Conservation (phyloP, 345 rosid species). For the Linum trigynum region DNA sequence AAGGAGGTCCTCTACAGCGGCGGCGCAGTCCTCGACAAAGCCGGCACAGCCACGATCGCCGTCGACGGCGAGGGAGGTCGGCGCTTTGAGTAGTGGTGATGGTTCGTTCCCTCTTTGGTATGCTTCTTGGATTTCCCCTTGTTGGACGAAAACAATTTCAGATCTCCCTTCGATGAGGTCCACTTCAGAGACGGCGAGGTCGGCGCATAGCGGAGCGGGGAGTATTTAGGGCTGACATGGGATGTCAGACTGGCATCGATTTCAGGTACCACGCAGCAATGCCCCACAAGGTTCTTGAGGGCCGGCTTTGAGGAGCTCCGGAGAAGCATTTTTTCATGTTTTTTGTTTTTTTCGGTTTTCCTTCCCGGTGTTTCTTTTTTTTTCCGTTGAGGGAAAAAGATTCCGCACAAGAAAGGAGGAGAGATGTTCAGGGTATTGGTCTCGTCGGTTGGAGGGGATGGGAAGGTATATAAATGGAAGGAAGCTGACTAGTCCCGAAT, state of each 20-base stretch:
- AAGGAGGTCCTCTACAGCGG: conserved; percentile 18
- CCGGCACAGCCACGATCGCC: too few species aligned
- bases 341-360: background rate
- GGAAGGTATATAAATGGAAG: background rate
- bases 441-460: background rate
- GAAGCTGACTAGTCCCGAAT: too few species aligned
- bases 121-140: conserved; percentile 6
- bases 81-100: background rate
- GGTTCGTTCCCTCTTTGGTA: background rate
- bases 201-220: background rate
- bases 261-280: conserved; percentile 13
- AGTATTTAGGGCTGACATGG: background rate
- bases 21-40: background rate
- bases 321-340: conserved; percentile 23
- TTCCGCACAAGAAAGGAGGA: background rate
- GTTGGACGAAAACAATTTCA: conserved; percentile 13
- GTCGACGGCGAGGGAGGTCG: background rate
- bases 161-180: conserved; percentile 20
- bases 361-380: too few species aligned
- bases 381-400: too few species aligned
- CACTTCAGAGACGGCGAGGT: conserved; percentile 12
- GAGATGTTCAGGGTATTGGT: background rate
- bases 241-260: background rate
- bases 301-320: conserved; percentile 32
- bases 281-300: conserved; percentile 14